Evolutionary conservation across 768 basidiomycete species (phyloP).

Genomic region (Cystobasidium onofrii): DNA sequence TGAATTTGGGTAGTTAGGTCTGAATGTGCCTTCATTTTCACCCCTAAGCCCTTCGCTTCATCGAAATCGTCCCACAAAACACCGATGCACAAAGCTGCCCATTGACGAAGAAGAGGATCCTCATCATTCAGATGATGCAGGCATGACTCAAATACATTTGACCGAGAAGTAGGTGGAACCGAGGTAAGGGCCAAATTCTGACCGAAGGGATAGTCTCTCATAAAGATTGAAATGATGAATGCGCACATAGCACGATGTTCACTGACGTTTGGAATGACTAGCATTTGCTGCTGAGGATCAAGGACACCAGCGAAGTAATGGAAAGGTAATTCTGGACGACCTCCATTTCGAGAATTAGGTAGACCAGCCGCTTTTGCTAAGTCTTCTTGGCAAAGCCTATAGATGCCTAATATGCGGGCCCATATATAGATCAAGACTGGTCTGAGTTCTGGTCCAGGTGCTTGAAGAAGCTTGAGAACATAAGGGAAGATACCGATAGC

Average conservation of each 20-base stretch:
- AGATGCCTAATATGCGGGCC: conserved; percentile 96
- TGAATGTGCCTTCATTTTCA: conserved; percentile 52
- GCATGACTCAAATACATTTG: conserved; percentile 74
- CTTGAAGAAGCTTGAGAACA: conserved; percentile 89
- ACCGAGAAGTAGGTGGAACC: conserved; percentile 48
- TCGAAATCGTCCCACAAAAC: conserved; percentile 92
- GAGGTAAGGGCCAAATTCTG: conserved; percentile 67
- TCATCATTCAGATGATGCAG: conserved; percentile 73
- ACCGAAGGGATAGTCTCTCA: conserved; percentile 78
- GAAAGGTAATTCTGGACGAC: conserved; percentile 44
- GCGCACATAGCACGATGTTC: conserved; percentile 99
- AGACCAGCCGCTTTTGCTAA: conserved; percentile 61
- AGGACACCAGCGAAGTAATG: conserved; percentile 77
- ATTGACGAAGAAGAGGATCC: conserved; percentile 87
- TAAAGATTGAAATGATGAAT: conserved; percentile 82
- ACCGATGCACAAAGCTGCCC: conserved; percentile 85
- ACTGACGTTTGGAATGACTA: conserved; percentile 72
- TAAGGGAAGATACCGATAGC: conserved; percentile 98
- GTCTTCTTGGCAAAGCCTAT: conserved; percentile 81
- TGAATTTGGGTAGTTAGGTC: conserved; percentile 29
- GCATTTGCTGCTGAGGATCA: conserved; percentile 45
- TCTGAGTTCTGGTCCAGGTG: conserved; percentile 86
- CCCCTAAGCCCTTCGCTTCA: conserved; percentile 75
- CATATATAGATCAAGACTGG: conserved; percentile 98
- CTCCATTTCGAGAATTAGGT: conserved; percentile 32